These are phyloP conservation scores for Aspergillus aculeatus DNA, from an alignment of 2,329 filamentous ascomycete genomes.

Conservation along the genomic window DNA sequence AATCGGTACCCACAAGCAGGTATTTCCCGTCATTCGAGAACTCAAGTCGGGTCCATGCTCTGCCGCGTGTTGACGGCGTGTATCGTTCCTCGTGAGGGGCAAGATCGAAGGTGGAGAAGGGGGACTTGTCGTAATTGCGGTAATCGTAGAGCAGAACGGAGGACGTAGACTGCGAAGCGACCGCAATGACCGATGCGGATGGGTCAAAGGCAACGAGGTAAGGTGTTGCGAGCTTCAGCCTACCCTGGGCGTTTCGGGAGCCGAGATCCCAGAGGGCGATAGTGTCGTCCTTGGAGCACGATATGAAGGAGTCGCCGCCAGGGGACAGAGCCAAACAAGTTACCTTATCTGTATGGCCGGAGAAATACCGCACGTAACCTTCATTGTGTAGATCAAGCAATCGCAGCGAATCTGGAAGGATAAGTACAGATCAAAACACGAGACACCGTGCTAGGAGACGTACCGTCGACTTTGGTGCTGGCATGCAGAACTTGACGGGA, in stretches of 20 bases:
- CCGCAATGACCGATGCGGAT: slow-evolving; percentile 85
- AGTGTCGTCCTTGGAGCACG: slow-evolving; percentile 85
- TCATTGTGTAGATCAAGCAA: slow-evolving; percentile 88
- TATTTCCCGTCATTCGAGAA: slow-evolving; percentile 95
- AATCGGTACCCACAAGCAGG: slow-evolving; percentile 79
- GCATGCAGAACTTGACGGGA: slow-evolving; percentile 90
- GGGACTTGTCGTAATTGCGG: slow-evolving; percentile 88
- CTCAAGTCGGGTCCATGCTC: slow-evolving; percentile 80
- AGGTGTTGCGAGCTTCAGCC: slow-evolving; percentile 75
- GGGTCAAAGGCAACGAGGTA: slow-evolving; percentile 89
- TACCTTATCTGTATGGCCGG: slow-evolving; percentile 81
- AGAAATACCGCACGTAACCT: slow-evolving; percentile 93
- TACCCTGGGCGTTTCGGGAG: slow-evolving; percentile 75
- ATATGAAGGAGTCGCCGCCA: slow-evolving; percentile 85
- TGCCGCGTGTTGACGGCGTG: slow-evolving; percentile 49
- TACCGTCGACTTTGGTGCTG: slow-evolving; percentile 89
- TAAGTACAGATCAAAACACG: not conserved
- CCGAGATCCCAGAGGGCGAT: slow-evolving; percentile 86
- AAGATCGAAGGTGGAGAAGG: slow-evolving; percentile 84
- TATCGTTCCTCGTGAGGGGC: slow-evolving; percentile 55
- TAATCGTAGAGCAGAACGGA: slow-evolving; percentile 86
- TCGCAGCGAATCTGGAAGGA: slow-evolving; percentile 66
- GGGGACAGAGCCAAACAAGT: slow-evolving; percentile 83
- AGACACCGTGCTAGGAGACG: slow-evolving; percentile 16
- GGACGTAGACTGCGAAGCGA: slow-evolving; percentile 77